Conservation (phyloP, 495 filamentous ascomycete species). For the Melanomma pulvis-pyrius region DNA sequence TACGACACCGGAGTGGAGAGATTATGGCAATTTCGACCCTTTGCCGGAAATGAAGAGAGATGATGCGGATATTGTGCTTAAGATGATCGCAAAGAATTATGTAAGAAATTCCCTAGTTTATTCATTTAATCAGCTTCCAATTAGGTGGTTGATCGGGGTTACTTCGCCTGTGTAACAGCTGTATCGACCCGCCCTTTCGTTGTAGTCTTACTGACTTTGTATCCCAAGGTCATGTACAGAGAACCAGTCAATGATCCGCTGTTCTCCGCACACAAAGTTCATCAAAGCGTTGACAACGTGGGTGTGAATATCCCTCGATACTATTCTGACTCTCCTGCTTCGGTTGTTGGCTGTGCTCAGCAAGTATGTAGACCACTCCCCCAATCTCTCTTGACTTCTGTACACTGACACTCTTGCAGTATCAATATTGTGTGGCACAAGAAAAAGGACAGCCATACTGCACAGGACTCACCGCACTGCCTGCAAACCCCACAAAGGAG, state of each 20-base stretch:
- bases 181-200: background rate
- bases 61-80: conserved; percentile 5
- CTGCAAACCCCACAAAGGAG: background rate
- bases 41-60: conserved; percentile 13
- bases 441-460: background rate
- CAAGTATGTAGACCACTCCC: background rate
- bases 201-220: background rate
- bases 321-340: conserved; percentile 3
- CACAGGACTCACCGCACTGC: background rate
- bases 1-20: background rate
- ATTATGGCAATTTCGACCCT: background rate
- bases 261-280: conserved; percentile 8
- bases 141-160: background rate
- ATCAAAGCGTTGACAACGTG: background rate
- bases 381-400: background rate
- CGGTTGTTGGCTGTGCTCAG: conserved; percentile 10
- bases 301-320: background rate
- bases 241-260: conserved; percentile 3
- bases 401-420: background rate
- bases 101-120: background rate
- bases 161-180: background rate
- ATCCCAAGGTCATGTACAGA: background rate
- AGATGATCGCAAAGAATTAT: conserved; percentile 11
- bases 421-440: conserved; percentile 16
- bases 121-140: too few relatives aligned